A percentile compares a stretch with the other conserved stretches of the same genome.
Evolutionary conservation across 177 flowering plant genomes (phyloP).

Genomic region (Tripterygium wilfordii): DNA sequence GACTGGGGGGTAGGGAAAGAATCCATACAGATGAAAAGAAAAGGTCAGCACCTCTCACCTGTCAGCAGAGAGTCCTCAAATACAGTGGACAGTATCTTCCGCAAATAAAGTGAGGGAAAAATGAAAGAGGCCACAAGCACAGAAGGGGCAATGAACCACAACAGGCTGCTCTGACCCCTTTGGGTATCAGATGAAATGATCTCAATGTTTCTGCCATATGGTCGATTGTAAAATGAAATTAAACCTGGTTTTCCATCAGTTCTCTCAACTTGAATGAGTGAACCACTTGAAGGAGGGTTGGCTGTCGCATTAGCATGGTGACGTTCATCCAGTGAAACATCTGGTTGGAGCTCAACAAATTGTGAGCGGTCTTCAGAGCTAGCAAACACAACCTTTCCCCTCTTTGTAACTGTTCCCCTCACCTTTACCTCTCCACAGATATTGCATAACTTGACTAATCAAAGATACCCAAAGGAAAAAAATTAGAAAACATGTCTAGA

Average conservation of each 20-base stretch:
- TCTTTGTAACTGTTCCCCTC: constrained; percentile 20
- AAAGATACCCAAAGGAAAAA: constrained; percentile 9
- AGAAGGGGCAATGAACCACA: constrained; percentile 78
- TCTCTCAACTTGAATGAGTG: constrained; percentile 19
- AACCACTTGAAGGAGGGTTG: constrained; percentile 17
- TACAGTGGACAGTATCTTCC: constrained; percentile 67
- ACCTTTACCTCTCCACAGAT: constrained; percentile 14
- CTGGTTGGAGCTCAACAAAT: constrained; percentile 24
- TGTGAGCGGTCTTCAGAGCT: constrained; percentile 34
- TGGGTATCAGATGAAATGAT: constrained; percentile 10
- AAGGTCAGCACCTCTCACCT: constrained; percentile 24
- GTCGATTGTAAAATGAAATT: constrained; percentile 61
- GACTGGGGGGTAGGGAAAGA: background rate
- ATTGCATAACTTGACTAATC: constrained; percentile 26
- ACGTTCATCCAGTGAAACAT: constrained; percentile 30
- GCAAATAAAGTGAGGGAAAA: constrained; percentile 84
- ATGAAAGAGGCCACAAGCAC: constrained; percentile 87
- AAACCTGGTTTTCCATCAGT: constrained; percentile 74
- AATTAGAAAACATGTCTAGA: background rate
- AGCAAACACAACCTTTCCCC: constrained; percentile 30
- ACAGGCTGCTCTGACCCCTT: constrained; percentile 30
- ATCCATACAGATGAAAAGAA: background rate
- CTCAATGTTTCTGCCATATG: constrained; percentile 25
- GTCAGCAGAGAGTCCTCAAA: constrained; percentile 96
- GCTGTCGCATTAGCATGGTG: constrained; percentile 22